A percentile compares a stretch with the other conserved stretches of the same genome.
Evolutionary conservation across 2,329 filamentous ascomycete species (phyloP).

Genomic region (Fusarium sacchari): DNA sequence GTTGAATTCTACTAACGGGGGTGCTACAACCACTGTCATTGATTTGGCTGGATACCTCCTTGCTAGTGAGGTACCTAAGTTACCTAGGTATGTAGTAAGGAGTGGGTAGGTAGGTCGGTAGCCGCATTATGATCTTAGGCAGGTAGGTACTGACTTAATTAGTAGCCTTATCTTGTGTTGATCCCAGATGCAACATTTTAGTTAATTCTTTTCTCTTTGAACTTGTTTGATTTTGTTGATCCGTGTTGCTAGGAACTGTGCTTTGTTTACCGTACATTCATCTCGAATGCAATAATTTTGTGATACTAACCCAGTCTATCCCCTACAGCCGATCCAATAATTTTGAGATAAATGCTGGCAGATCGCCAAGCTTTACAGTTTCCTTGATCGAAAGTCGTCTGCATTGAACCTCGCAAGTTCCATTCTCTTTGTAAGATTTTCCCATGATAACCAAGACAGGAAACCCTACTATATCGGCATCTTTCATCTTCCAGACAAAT

Average conservation of each 20-base stretch:
- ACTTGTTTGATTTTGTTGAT: not conserved
- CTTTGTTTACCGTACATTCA: constrained; percentile 13
- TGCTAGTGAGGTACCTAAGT: not conserved
- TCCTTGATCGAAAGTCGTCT: constrained; percentile 71
- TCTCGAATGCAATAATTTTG: not conserved
- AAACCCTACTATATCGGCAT: constrained; percentile 91
- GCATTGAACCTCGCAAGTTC: constrained; percentile 81
- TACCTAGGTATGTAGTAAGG: no score
- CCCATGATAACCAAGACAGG: constrained; percentile 85
- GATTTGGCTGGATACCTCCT: not conserved
- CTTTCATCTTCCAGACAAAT: constrained; percentile 86
- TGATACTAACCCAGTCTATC: not conserved
- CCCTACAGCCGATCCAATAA: constrained; percentile 61
- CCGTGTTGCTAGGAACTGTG: not conserved
- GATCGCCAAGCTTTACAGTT: constrained; percentile 60
- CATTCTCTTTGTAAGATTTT: constrained; percentile 68
- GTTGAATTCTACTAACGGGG: constrained; percentile 47
- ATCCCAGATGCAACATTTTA: not conserved
- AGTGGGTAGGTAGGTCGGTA: not conserved
- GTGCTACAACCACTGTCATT: constrained; percentile 1
- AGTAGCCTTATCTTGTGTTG: not conserved
- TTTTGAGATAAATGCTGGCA: constrained; percentile 57
- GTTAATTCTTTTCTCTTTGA: not conserved
- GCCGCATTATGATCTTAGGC: not conserved
- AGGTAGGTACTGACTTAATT: not conserved